Conservation (phyloP, 768 basidiomycete species). For the Tricholoma sp. region DNA sequence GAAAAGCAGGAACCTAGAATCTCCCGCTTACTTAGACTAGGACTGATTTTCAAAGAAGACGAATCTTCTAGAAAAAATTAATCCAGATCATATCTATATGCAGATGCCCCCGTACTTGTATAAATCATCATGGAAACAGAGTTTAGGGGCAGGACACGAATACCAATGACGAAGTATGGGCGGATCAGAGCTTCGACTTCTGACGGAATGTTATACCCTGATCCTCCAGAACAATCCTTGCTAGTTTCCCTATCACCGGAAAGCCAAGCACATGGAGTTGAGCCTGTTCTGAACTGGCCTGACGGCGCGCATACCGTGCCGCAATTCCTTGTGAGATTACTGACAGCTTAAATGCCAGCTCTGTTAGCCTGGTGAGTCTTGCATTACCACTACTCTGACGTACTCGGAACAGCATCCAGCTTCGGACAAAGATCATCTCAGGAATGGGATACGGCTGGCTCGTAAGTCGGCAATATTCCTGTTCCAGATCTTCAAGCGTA, state of each 20-base stretch:
- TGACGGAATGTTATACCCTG: constrained; percentile 32
- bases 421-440: constrained; percentile 76
- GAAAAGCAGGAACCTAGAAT: not conserved
- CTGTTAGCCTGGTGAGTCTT: not conserved
- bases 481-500: constrained; percentile 66
- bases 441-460: constrained; percentile 66
- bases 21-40: not conserved
- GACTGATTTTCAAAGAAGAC: not conserved
- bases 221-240: constrained; percentile 53
- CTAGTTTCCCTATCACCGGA: constrained; percentile 58
- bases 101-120: not conserved
- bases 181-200: constrained; percentile 29
- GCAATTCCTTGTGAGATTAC: constrained; percentile 90
- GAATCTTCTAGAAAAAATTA: not conserved
- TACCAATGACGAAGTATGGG: not conserved
- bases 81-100: not conserved
- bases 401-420: constrained; percentile 84
- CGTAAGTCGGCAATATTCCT: constrained; percentile 70
- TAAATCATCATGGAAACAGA: not conserved
- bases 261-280: constrained; percentile 40
- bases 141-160: not conserved
- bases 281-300: constrained; percentile 85
- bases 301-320: constrained; percentile 76
- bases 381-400: constrained; percentile 17
- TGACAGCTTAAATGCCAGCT: constrained; percentile 42